phyloP scores from a whole-genome alignment of 2,329 filamentous ascomycete species.

The Rhinocladiella similis region DNA sequence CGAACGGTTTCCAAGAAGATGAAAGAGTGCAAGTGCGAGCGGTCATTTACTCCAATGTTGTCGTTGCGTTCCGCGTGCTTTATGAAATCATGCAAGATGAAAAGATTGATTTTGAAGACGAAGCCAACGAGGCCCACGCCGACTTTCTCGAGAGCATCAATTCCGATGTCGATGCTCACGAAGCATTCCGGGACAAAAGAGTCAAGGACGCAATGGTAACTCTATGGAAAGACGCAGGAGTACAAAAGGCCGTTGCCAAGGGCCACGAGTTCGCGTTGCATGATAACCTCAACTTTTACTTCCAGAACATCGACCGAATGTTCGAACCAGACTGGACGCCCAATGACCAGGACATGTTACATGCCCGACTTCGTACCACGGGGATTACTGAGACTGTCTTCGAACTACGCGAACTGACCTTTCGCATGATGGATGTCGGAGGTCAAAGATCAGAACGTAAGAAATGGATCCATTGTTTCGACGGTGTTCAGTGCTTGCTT shows the following conservation, averaged over 20 bases:
- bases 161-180: constrained; percentile 75
- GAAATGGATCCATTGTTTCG: constrained; percentile 97
- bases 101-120: constrained; percentile 73
- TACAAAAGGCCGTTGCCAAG: constrained; percentile 83
- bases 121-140: constrained; percentile 78
- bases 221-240: constrained; percentile 80
- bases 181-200: constrained; percentile 65
- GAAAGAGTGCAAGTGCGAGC: constrained; percentile 93
- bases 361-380: constrained; percentile 85
- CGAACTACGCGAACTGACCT: constrained; percentile 86
- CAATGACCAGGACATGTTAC: constrained; percentile 90
- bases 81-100: constrained; percentile 89
- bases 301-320: constrained; percentile 72
- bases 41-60: constrained; percentile 92
- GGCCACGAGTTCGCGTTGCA: constrained; percentile 96
- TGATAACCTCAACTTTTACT: constrained; percentile 93
- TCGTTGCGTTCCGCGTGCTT: constrained; percentile 88
- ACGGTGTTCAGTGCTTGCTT: constrained; percentile 86
- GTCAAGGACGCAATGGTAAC: constrained; percentile 75
- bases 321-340: constrained; percentile 80
- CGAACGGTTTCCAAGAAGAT: constrained; percentile 82
- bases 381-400: constrained; percentile 96
- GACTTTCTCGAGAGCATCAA: constrained; percentile 74
- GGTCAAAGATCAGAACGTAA: constrained; percentile 90
- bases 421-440: constrained; percentile 95